Evolutionary conservation across 169 alveolate genomes (phyloP).

Genomic region (Eimeria acervulina): DNA sequence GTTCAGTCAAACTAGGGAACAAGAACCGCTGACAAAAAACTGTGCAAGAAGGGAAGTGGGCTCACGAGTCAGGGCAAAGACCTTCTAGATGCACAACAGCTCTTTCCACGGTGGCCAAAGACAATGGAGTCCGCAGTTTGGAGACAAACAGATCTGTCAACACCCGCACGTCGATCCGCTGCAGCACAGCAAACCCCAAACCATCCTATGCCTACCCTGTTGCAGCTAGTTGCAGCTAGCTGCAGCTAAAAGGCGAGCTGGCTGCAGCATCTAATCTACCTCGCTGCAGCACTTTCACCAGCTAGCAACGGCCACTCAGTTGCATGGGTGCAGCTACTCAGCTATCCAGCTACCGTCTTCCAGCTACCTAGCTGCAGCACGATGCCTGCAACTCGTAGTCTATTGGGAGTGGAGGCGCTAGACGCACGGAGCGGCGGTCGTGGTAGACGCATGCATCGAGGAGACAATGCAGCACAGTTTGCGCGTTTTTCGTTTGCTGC

Average conservation of each 20-base stretch:
- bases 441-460: constrained; percentile 76
- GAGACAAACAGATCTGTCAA: constrained; percentile 64
- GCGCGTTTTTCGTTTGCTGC: constrained; percentile 10
- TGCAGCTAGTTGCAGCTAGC: neutral
- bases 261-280: neutral
- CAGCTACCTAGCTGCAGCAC: neutral
- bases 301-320: neutral
- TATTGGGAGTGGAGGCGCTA: neutral
- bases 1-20: neutral
- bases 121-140: constrained; percentile 38
- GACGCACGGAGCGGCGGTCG: constrained; percentile 61
- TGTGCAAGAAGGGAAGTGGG: neutral
- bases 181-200: constrained; percentile 26
- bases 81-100: constrained; percentile 36
- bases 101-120: constrained; percentile 55
- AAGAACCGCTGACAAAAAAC: neutral
- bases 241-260: neutral
- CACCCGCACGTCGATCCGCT: constrained; percentile 72
- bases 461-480: constrained; percentile 58
- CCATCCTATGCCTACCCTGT: neutral
- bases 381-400: neutral
- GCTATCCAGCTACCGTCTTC: neutral
- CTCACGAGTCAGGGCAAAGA: constrained; percentile 56
- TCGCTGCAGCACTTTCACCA: neutral
- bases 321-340: neutral